phyloP scores from a whole-genome alignment of 1,284 basidiomycete species.

The Malassezia brasiliensis region DNA sequence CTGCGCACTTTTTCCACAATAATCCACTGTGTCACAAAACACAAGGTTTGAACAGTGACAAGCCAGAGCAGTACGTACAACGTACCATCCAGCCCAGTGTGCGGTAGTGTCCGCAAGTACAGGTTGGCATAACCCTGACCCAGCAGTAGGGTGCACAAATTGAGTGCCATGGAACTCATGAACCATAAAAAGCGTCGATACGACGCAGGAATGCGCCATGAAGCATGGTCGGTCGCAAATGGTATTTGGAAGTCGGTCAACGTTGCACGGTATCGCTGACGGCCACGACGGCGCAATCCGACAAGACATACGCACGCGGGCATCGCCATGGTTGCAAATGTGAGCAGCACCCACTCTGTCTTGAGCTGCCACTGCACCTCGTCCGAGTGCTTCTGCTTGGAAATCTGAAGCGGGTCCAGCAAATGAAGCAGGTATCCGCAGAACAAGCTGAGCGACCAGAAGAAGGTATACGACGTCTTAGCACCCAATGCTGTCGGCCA shows the following conservation, averaged over 20 bases:
- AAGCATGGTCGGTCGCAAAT: conserved; percentile 51
- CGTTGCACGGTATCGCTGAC: conserved; percentile 44
- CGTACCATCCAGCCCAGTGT: conserved; percentile 54
- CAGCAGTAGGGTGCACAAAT: conserved; percentile 54
- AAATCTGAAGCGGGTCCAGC: conserved; percentile 25
- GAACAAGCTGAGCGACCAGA: conserved; percentile 52
- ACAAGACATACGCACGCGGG: conserved; percentile 51
- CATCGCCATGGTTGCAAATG: conserved; percentile 55
- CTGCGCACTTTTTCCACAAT: conserved; percentile 53
- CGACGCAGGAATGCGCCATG: conserved; percentile 52
- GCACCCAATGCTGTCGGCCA: conserved; percentile 52
- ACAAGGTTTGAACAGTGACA: conserved; percentile 52
- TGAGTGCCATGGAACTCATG: conserved; percentile 53
- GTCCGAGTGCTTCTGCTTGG: not conserved
- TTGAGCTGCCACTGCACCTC: conserved; percentile 54
- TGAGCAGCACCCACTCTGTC: conserved; percentile 55
- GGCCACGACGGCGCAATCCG: conserved; percentile 35
- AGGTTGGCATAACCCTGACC: conserved; percentile 56
- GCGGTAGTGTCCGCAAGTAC: conserved; percentile 54
- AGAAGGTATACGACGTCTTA: conserved; percentile 52
- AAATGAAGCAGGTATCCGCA: conserved; percentile 51
- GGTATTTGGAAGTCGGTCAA: conserved; percentile 49
- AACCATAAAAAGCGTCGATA: conserved; percentile 57
- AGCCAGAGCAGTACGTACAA: conserved; percentile 56
- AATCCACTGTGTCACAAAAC: conserved; percentile 52